phyloP scores from a whole-genome alignment of 805 yeast species.

The Candida stauntonica region DNA sequence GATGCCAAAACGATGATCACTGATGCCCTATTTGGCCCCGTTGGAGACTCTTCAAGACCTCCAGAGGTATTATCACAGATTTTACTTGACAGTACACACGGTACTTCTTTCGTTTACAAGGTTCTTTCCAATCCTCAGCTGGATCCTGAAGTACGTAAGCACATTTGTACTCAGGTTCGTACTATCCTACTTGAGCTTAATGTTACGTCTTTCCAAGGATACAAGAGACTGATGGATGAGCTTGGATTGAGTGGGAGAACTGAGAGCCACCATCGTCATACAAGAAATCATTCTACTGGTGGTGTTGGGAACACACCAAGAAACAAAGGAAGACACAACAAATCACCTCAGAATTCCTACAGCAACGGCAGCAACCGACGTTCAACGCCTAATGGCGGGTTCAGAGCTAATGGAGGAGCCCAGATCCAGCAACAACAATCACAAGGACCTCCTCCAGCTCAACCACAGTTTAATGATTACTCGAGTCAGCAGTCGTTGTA shows the following conservation, averaged over 20 bases:
- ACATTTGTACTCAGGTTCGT: constrained; percentile 58
- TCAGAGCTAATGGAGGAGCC: constrained; percentile 7
- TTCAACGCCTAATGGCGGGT: constrained; percentile 6
- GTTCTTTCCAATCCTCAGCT: constrained; percentile 69
- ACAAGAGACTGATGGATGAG: constrained; percentile 86
- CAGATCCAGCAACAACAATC: constrained; percentile 3
- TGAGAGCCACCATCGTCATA: constrained; percentile 17
- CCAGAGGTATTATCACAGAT: constrained; percentile 51
- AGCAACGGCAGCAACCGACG: constrained; percentile 11
- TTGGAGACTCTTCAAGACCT: constrained; percentile 28
- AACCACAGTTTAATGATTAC: constrained; percentile 10
- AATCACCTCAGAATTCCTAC: constrained; percentile 16
- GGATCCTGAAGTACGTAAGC: constrained; percentile 51
- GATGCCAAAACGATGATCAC: constrained; percentile 59
- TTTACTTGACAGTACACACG: constrained; percentile 62
- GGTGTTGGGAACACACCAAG: constrained; percentile 15
- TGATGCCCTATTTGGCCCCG: constrained; percentile 59
- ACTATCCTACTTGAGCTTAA: constrained; percentile 56
- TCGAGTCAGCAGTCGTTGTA: constrained; percentile 1
- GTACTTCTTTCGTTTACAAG: constrained; percentile 76
- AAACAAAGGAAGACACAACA: constrained; percentile 17
- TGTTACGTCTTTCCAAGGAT: constrained; percentile 57
- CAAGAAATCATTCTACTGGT: constrained; percentile 25
- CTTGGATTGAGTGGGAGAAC: constrained; percentile 54
- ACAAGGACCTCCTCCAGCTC: constrained; percentile 9